Conservation (phyloP, 805 yeast genomes). For the Candida gorgasii region DNA sequence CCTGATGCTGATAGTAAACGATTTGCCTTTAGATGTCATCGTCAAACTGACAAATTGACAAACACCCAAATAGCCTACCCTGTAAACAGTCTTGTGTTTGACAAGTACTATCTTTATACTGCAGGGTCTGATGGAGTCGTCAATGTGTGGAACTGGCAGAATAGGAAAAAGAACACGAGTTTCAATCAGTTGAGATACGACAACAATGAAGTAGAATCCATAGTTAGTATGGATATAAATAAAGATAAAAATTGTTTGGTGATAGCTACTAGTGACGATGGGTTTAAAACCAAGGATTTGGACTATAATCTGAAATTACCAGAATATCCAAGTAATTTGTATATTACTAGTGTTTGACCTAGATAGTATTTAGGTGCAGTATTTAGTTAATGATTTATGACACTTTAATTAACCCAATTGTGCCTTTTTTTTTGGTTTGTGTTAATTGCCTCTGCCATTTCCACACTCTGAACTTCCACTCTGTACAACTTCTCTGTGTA, state of each 20-base stretch:
- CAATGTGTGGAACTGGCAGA: slow-evolving; percentile 51
- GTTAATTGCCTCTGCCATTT: too few species aligned
- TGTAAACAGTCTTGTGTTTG: slow-evolving; percentile 49
- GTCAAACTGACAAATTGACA: slow-evolving; percentile 38
- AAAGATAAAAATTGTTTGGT: slow-evolving; percentile 24
- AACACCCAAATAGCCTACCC: slow-evolving; percentile 55
- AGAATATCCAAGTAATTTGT: slow-evolving; percentile 22
- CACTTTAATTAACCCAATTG: too few species aligned
- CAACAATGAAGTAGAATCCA: slow-evolving; percentile 19
- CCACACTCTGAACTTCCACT: too few species aligned
- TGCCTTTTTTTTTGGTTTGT: too few species aligned
- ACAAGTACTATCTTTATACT: slow-evolving; percentile 45
- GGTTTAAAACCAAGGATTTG: slow-evolving; percentile 28
- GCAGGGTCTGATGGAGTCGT: slow-evolving; percentile 54
- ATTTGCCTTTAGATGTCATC: slow-evolving; percentile 83
- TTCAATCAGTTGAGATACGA: slow-evolving; percentile 19
- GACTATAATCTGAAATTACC: slow-evolving; percentile 11
- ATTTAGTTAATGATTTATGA: too few species aligned
- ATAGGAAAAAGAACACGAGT: slow-evolving; percentile 45
- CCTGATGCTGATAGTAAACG: slow-evolving; percentile 44
- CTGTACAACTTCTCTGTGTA: too few species aligned
- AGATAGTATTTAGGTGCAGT: too few species aligned
- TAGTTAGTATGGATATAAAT: slow-evolving; percentile 24
- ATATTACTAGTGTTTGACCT: slow-evolving; percentile 10
- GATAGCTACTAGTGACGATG: slow-evolving; percentile 46